These are phyloP conservation scores for Fonsecaea nubica DNA, from an alignment of 2,329 filamentous ascomycete species.

Conservation along the genomic window DNA sequence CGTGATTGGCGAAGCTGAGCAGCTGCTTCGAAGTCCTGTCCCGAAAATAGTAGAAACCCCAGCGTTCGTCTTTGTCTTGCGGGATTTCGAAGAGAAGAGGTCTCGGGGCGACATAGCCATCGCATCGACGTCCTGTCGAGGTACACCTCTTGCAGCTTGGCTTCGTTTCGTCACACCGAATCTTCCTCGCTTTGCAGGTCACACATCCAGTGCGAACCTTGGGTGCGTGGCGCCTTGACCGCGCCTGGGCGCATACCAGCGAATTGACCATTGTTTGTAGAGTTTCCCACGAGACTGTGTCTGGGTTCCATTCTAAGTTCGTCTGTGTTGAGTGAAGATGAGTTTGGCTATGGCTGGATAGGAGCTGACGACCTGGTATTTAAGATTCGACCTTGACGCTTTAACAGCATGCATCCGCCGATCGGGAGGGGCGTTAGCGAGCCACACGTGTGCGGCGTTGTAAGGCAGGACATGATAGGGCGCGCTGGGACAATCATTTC, in stretches of 20 bases:
- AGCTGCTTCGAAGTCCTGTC: slow-evolving; percentile 13
- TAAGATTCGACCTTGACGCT: background rate
- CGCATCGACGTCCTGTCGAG: slow-evolving; percentile 18
- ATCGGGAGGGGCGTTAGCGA: background rate
- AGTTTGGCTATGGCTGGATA: background rate
- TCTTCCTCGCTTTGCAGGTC: slow-evolving; percentile 20
- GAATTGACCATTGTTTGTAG: background rate
- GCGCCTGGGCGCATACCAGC: background rate
- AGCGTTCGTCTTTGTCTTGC: slow-evolving; percentile 14
- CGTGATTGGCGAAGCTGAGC: slow-evolving; percentile 8
- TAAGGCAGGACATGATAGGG: background rate
- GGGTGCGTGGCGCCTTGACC: slow-evolving; percentile 17
- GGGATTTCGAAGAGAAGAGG: slow-evolving; percentile 18
- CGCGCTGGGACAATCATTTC: background rate
- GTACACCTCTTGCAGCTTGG: slow-evolving; percentile 21
- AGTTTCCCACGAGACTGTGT: background rate
- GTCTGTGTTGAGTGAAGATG: background rate
- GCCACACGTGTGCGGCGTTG: background rate
- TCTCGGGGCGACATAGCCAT: slow-evolving; percentile 16
- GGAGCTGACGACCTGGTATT: background rate
- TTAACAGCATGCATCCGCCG: background rate
- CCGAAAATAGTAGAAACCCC: slow-evolving; percentile 20
- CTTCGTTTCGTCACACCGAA: slow-evolving; percentile 27
- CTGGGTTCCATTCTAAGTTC: background rate
- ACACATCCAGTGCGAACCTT: slow-evolving; percentile 23